phyloP scores from a whole-genome alignment of 208 protist genomes.

The Blechomonas ayalai region DNA sequence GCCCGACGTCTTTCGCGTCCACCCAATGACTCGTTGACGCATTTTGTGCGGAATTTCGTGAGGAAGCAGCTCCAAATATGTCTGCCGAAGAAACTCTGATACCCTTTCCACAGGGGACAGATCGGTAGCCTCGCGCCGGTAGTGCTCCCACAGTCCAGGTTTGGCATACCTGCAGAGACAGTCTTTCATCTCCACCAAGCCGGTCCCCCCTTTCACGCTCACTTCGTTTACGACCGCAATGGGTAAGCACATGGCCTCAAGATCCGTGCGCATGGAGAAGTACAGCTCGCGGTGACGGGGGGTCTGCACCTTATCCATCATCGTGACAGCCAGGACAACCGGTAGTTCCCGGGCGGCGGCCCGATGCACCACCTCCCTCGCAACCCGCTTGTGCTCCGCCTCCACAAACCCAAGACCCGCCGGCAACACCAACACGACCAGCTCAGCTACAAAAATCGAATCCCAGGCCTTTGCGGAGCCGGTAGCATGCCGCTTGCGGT shows the following conservation, averaged over 20 bases:
- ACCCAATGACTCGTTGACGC: conserved; percentile 79
- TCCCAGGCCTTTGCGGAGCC: conserved; percentile 74
- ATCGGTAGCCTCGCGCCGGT: conserved; percentile 61
- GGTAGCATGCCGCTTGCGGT: conserved; percentile 39
- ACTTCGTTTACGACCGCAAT: conserved; percentile 60
- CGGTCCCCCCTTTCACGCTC: conserved; percentile 77
- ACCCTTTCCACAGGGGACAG: conserved; percentile 65
- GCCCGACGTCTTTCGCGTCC: conserved; percentile 73
- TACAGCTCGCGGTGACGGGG: conserved; percentile 82
- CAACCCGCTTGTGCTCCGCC: conserved; percentile 64
- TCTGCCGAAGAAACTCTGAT: conserved; percentile 71
- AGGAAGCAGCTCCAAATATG: conserved; percentile 75
- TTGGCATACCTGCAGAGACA: conserved; percentile 66
- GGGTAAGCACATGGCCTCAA: conserved; percentile 68
- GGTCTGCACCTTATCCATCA: conserved; percentile 88
- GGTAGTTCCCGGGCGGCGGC: conserved; percentile 69
- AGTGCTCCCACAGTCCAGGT: conserved; percentile 64
- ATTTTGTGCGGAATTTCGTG: conserved; percentile 84
- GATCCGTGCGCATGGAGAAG: conserved; percentile 80
- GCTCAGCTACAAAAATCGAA: conserved; percentile 65
- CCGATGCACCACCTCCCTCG: conserved; percentile 59
- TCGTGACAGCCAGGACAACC: conserved; percentile 74
- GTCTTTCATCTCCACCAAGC: conserved; percentile 87
- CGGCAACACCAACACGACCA: conserved; percentile 69
- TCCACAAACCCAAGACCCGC: conserved; percentile 84